Evolutionary conservation across 2,329 filamentous ascomycete species (phyloP), one percentile per base, ranked within the genome.

Genomic region (Huntiella decipiens): DNA sequence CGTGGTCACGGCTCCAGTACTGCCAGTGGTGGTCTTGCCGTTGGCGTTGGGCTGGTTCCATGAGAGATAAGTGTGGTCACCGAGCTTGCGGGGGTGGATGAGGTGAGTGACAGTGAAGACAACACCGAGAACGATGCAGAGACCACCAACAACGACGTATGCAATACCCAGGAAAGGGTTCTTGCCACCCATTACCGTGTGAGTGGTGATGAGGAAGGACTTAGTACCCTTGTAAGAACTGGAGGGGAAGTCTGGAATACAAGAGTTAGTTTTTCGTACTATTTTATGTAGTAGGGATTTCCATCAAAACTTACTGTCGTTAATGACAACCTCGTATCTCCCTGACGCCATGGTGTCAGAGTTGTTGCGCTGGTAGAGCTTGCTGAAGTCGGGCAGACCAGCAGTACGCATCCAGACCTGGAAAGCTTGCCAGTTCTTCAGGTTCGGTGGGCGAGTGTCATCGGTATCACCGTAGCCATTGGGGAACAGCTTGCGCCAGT

Each of bases 371-470:
- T 80, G 74, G 39, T 85, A 84, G 40, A 98, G 68, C 66, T 98
- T 98, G 71, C 83, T 94, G 60, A 98, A 98, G 4, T 80, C 81
- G 1, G 91, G 91, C 55, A 96, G 65, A 48, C 88, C 91, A 17
- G 91, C 91, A 1, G 92, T 93, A 55, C 91, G 78, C 91, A 98
- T 98, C 91, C 91, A 98, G 16, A 96, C 87, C 63, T 95, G 87
- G 61, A 98, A 93, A 38, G 77, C 76, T 60, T 94, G 82, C 63
- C 85, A 79, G 0, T 75, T 64, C 51, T 79, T 70, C 13, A 96
- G 61, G 54, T 91, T 63, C 0, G 86, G 85, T 16, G 84, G 77
- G 2, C 72, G 73, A 44, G 71, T 69, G 1, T 72, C 63, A 0
- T 66, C 60, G 3, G 72, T 78, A 12, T 35, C 39, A 11, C 38